Evolutionary conservation across 1,284 basidiomycete species (phyloP).

Genomic region (Ganoderma lingzhi): DNA sequence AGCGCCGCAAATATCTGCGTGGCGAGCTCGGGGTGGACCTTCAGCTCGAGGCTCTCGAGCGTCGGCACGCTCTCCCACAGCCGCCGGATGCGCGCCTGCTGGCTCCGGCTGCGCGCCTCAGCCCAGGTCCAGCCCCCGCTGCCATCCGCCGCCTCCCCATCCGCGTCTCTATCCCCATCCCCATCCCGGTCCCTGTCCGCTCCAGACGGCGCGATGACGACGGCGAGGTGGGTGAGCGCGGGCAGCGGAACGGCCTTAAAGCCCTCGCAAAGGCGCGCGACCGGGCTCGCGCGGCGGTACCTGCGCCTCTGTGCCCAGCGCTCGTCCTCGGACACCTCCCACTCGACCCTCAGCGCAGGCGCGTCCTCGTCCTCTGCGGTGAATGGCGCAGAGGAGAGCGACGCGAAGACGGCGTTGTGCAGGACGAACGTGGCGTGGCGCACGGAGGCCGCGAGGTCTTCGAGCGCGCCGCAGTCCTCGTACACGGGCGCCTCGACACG

Average conservation of each 20-base stretch:
- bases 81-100: conserved; percentile 2
- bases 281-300: background rate
- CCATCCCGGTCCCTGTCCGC: background rate
- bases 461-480: conserved; percentile 16
- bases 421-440: conserved; percentile 11
- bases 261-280: conserved; percentile 21
- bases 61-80: conserved; percentile 17
- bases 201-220: conserved; percentile 5
- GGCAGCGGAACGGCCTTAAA: conserved; percentile 23
- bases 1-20: conserved; percentile 12
- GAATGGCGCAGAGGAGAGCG: background rate
- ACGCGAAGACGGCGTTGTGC: background rate
- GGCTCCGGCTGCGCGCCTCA: background rate
- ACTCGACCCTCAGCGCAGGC: conserved; percentile 7
- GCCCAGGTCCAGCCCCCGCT: background rate
- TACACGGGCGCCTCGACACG: conserved; percentile 10
- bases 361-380: background rate
- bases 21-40: conserved; percentile 5
- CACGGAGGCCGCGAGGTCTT: conserved; percentile 10
- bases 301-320: background rate
- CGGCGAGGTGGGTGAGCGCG: conserved; percentile 11
- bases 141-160: background rate
- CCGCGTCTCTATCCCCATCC: background rate
- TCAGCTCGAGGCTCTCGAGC: conserved; percentile 7
- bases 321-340: conserved; percentile 6